Conservation (phyloP, 805 yeast genomes). For the Priceomyces medius region DNA sequence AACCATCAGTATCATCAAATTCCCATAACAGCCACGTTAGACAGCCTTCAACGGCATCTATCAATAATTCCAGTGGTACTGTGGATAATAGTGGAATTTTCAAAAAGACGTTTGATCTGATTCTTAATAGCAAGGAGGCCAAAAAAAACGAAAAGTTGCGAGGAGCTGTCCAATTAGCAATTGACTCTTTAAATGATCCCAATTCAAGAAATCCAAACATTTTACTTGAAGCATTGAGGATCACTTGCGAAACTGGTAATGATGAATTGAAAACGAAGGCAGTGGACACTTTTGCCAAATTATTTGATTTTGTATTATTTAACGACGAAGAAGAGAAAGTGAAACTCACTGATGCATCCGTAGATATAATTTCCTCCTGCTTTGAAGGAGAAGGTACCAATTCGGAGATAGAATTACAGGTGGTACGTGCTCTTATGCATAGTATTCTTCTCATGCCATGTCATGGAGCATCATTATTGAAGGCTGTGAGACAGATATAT, state of each 20-base stretch:
- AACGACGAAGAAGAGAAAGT: constrained; percentile 56
- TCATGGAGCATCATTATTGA: constrained; percentile 84
- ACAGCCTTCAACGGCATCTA: constrained; percentile 15
- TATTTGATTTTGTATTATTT: constrained; percentile 82
- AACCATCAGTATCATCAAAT: constrained; percentile 7
- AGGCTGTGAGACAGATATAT: constrained; percentile 91
- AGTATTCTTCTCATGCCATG: constrained; percentile 82
- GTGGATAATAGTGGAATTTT: constrained; percentile 32
- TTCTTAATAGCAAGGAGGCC: constrained; percentile 60
- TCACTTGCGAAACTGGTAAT: constrained; percentile 68
- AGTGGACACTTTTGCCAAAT: constrained; percentile 81
- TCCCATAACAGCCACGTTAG: constrained; percentile 11
- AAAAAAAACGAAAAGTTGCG: constrained; percentile 47
- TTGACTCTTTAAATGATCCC: constrained; percentile 40
- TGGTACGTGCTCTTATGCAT: constrained; percentile 86
- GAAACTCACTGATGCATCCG: constrained; percentile 73
- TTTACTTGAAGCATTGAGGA: constrained; percentile 77
- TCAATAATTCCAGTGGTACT: constrained; percentile 15
- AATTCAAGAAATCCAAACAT: constrained; percentile 45
- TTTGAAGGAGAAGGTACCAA: constrained; percentile 93
- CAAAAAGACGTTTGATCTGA: constrained; percentile 56
- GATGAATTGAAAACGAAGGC: constrained; percentile 69
- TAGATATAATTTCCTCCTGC: constrained; percentile 78
- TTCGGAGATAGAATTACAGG: constrained; percentile 85
- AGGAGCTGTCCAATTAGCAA: constrained; percentile 36